Percentiles rank a stretch among this genome's conserved stretches.
Conservation (phyloP, 1,284 basidiomycete genomes). For the Cystobasidiaceae sp. region DNA sequence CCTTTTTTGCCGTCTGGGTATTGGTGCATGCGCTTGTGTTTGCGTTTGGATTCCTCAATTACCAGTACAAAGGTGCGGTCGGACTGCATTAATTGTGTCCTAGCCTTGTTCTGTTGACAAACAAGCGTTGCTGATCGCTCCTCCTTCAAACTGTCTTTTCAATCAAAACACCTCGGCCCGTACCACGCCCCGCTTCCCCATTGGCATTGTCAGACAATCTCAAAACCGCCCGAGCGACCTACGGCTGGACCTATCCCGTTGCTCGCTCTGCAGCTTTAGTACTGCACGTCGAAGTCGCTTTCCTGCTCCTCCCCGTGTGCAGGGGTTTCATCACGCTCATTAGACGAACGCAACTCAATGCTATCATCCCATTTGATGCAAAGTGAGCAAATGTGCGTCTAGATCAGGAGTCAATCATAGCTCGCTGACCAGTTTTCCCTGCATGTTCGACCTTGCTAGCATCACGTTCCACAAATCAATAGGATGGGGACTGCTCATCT, state of each 20-base stretch:
- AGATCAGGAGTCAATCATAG: neutral
- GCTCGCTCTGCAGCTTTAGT: constrained; percentile 77
- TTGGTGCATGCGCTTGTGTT: constrained; percentile 69
- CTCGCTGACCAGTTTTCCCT: neutral
- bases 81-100: neutral
- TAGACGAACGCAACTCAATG: constrained; percentile 71
- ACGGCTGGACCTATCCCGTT: constrained; percentile 54
- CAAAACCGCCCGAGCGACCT: constrained; percentile 31
- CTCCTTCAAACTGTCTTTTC: neutral
- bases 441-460: constrained; percentile 11
- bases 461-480: constrained; percentile 74
- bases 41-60: constrained; percentile 67
- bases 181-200: neutral
- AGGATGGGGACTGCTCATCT: constrained; percentile 76
- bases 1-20: constrained; percentile 72
- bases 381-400: constrained; percentile 2
- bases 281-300: constrained; percentile 77
- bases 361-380: constrained; percentile 60
- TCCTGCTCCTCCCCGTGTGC: constrained; percentile 86
- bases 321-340: constrained; percentile 81
- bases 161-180: neutral
- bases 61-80: constrained; percentile 58
- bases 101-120: too few relatives aligned
- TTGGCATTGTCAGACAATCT: constrained; percentile 38
- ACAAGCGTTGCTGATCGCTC: neutral